A percentile compares a stretch with the other conserved stretches of the same genome.
Conservation (phyloP, 257 asterid genomes). For the Dorcoceras hygrometricum region DNA sequence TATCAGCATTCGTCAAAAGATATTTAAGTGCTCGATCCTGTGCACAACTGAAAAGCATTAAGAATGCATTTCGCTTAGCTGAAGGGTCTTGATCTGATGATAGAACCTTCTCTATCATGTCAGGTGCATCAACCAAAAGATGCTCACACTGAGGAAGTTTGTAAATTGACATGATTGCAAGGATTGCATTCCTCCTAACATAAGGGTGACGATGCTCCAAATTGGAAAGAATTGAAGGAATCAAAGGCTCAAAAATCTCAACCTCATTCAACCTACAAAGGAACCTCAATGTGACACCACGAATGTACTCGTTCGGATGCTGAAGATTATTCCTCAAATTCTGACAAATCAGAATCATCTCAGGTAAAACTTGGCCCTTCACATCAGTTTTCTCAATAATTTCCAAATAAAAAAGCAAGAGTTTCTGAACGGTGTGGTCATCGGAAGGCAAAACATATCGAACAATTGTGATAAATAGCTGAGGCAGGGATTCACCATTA, state of each 20-base stretch:
- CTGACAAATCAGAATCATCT: slow-evolving; percentile 92
- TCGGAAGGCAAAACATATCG: slow-evolving; percentile 89
- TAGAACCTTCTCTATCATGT: slow-evolving; percentile 81
- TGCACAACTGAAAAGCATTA: slow-evolving; percentile 86
- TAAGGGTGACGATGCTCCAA: slow-evolving; percentile 90
- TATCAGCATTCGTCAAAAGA: slow-evolving; percentile 70
- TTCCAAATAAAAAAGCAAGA: slow-evolving; percentile 72
- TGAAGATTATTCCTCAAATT: slow-evolving; percentile 80
- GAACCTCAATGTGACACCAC: slow-evolving; percentile 86
- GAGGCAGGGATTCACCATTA: slow-evolving; percentile 35
- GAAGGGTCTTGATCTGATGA: slow-evolving; percentile 80
- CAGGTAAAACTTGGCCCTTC: slow-evolving; percentile 79
- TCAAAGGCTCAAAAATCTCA: slow-evolving; percentile 83
- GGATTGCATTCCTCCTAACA: slow-evolving; percentile 78
- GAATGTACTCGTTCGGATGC: slow-evolving; percentile 90
- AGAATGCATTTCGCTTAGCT: slow-evolving; percentile 89
- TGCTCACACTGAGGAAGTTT: slow-evolving; percentile 93
- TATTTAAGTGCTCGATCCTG: slow-evolving; percentile 86
- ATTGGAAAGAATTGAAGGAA: slow-evolving; percentile 74
- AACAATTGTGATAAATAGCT: slow-evolving; percentile 74
- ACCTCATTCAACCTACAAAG: slow-evolving; percentile 87
- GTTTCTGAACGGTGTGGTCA: slow-evolving; percentile 84
- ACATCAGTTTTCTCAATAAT: slow-evolving; percentile 82
- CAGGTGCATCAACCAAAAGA: slow-evolving; percentile 94
- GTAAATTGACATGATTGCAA: slow-evolving; percentile 80